Conservation (phyloP, 2,329 filamentous ascomycete species). For the Aschersonia sp. region DNA sequence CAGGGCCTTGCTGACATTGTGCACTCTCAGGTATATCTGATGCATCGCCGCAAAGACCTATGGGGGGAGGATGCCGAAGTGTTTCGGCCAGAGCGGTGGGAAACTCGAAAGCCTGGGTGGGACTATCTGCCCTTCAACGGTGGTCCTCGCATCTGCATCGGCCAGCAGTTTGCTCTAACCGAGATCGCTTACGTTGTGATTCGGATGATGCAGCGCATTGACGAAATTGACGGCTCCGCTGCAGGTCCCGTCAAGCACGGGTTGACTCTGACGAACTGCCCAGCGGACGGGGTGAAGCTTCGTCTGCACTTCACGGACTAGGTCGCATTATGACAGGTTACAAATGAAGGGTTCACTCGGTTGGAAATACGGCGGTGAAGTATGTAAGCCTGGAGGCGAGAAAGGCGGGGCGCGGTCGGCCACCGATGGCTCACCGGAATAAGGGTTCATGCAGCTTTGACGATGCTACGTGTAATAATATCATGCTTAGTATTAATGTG, state of each 20-base stretch:
- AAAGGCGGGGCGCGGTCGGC: too few species aligned
- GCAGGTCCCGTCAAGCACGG: constrained; percentile 7
- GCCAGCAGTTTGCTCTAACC: constrained; percentile 4
- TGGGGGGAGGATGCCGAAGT: constrained; percentile 23
- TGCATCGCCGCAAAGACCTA: constrained; percentile 23
- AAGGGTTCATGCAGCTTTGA: neutral
- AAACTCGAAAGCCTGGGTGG: constrained; percentile 11
- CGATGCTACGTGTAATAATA: neutral
- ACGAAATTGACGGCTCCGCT: constrained; percentile 8
- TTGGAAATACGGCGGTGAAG: too few species aligned
- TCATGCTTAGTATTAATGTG: too few species aligned
- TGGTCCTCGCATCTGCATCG: neutral
- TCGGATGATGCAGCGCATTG: constrained; percentile 9
- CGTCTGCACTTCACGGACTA: neutral
- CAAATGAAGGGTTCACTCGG: too few species aligned
- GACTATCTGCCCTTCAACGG: constrained; percentile 7
- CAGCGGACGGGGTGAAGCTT: constrained; percentile 9
- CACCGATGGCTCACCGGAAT: neutral
- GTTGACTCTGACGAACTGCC: constrained; percentile 8
- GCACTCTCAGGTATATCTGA: constrained; percentile 9
- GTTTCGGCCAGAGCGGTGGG: constrained; percentile 26
- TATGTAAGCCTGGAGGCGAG: too few species aligned
- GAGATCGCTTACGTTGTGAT: constrained; percentile 11
- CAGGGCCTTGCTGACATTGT: neutral
- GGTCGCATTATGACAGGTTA: neutral